Conservation (phyloP, 2,329 filamentous ascomycete species). For the Drechslerella dactyloides region DNA sequence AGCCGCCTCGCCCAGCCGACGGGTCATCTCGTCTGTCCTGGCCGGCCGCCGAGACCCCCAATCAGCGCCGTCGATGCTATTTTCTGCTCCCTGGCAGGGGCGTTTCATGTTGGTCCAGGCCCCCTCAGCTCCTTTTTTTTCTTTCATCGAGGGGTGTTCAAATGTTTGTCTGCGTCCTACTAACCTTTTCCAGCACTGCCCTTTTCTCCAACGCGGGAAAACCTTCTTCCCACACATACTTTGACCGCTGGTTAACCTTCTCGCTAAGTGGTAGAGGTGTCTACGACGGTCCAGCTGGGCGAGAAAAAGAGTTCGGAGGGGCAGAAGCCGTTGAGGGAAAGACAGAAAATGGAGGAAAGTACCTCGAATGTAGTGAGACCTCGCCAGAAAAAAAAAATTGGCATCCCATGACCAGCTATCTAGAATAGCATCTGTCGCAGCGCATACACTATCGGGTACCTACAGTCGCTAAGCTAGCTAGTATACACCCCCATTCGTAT, state of each 20-base stretch:
- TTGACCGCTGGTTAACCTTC: no score
- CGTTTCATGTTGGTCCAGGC: not conserved
- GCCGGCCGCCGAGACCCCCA: not conserved
- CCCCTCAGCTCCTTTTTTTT: not conserved
- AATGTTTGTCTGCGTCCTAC: not conserved
- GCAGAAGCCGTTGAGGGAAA: no score
- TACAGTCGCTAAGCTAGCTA: no score
- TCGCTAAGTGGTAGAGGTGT: no score
- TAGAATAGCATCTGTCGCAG: no score
- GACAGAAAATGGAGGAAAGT: no score
- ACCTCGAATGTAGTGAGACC: no score
- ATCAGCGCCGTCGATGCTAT: not conserved
- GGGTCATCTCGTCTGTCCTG: not conserved
- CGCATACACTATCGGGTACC: no score
- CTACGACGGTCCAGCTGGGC: no score
- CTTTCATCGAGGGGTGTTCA: not conserved
- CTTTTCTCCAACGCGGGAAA: not conserved
- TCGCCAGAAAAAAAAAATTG: no score
- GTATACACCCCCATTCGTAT: constrained; percentile 24
- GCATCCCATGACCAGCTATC: no score
- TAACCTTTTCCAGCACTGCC: not conserved
- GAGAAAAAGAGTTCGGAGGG: no score
- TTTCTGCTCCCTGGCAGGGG: not conserved
- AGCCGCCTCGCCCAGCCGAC: not conserved
- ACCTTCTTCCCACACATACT: not conserved